Base-by-base conservation (phyloP, 345 rosid genomes). In the Ceriops tagal region DNA sequence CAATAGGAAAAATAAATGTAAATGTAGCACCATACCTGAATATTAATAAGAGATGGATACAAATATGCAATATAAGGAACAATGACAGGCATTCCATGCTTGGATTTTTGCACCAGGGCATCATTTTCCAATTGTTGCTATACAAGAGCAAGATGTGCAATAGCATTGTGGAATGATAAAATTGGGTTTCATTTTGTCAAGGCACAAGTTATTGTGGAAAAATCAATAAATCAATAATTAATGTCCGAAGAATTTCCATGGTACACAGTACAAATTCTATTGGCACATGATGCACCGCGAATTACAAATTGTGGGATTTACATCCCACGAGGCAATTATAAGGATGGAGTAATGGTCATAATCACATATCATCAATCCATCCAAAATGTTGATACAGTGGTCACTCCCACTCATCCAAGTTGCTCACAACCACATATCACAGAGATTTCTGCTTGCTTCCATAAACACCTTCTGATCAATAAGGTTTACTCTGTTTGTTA, bases 221-320 rank as follows among this genome's bases (percentile, higher is more conserved):
- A 91, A 88, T 90, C 86, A 92, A 89, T 85, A 85, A 93, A 93
- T 86, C 81, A 77, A 83, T 86, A 80, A 80, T 85, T 79, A 81
- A 84, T 87, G 80, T 78, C 84, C 79, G 78, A 82, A 77, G 89
- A 87, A 80, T 75, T 81, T 87, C 84, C 83, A 88, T 89, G 84
- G 81, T 88, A 85, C 93, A 89, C 59, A 84, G 80, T 87, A 88
- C 93, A 87, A 81, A 81, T 73, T 79, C 86, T 83, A 80, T 82
- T 66, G 85, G 86, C 81, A 77, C 82, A 74, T 70, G 61, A 62
- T 68, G 88, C 81, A 83, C 84, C 79, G 52, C 71, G 82, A 86
- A 83, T 86, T 87, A 87, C 89, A 91, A 82, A 81, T 87, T 76
- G 79, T 62, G 52, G 83, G 84, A 76, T 68, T 79, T 75, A 70